phyloP scores from a whole-genome alignment of 805 yeast genomes.

The Kazachstania taianensis region DNA sequence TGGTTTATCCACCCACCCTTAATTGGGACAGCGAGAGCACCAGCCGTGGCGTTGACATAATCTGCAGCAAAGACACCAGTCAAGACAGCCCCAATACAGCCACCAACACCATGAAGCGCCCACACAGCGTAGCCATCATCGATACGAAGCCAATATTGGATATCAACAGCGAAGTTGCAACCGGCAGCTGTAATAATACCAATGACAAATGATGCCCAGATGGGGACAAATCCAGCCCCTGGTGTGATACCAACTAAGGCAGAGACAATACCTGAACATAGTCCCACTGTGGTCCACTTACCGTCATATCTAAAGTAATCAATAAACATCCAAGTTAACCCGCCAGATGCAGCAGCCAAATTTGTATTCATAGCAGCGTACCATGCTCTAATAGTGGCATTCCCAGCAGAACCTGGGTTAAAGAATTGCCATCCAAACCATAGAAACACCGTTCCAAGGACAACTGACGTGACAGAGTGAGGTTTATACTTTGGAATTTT shows the following conservation, averaged over 20 bases:
- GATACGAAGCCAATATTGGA: constrained; percentile 59
- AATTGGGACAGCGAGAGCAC: constrained; percentile 42
- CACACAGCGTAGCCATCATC: constrained; percentile 96
- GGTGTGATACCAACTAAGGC: constrained; percentile 96
- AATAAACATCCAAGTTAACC: constrained; percentile 86
- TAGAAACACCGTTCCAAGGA: constrained; percentile 84
- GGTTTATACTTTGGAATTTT: constrained; percentile 86
- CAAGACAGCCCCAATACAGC: constrained; percentile 68
- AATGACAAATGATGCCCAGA: constrained; percentile 77
- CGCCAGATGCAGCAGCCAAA: constrained; percentile 89
- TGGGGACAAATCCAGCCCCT: constrained; percentile 92
- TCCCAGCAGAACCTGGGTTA: constrained; percentile 97
- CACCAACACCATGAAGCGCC: constrained; percentile 92
- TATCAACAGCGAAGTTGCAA: constrained; percentile 79
- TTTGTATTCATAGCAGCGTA: constrained; percentile 90
- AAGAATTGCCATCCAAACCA: constrained; percentile 97
- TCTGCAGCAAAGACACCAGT: constrained; percentile 92
- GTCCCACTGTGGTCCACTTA: constrained; percentile 87
- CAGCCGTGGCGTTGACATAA: constrained; percentile 79
- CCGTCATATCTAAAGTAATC: constrained; percentile 81
- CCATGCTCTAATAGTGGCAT: constrained; percentile 86
- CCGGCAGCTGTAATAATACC: constrained; percentile 69
- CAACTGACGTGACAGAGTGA: constrained; percentile 83
- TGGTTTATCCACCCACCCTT: constrained; percentile 86
- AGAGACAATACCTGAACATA: constrained; percentile 88